phyloP scores from a whole-genome alignment of 2,329 filamentous ascomycete species.

The Amauroascus verrucosus region DNA sequence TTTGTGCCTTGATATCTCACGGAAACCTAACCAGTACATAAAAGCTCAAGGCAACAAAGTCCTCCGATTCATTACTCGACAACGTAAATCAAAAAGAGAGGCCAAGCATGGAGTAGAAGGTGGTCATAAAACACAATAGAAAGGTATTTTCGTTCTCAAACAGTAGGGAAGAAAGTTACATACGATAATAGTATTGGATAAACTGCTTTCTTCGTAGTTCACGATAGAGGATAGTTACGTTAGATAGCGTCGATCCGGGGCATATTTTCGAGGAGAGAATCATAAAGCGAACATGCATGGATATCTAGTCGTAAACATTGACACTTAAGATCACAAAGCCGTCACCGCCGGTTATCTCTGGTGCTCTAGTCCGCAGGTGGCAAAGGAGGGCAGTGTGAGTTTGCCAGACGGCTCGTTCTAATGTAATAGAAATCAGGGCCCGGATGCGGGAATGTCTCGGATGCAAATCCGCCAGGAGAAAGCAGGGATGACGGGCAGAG shows the following conservation, averaged over 20 bases:
- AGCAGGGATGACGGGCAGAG: conserved; percentile 17
- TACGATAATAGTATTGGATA: neutral
- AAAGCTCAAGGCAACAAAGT: neutral
- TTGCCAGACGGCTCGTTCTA: conserved; percentile 7
- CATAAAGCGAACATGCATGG: conserved; percentile 7
- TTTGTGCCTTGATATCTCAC: neutral
- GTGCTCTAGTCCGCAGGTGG: neutral
- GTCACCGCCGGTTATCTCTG: neutral
- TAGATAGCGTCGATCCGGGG: neutral
- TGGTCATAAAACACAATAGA: conserved; percentile 1
- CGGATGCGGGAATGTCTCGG: conserved; percentile 6
- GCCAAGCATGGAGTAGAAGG: neutral
- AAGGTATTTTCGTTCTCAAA: neutral
- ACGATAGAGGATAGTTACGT: neutral
- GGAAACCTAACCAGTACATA: neutral
- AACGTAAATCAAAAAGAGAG: neutral
- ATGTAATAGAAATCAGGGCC: conserved; percentile 15
- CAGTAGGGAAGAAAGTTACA: conserved; percentile 1
- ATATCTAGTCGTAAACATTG: conserved; percentile 6
- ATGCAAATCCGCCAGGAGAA: conserved; percentile 10
- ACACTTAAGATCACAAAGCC: neutral
- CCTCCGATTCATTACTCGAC: conserved; percentile 6
- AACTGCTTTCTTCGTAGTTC: neutral
- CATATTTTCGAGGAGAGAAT: neutral
- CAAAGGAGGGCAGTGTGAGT: conserved; percentile 1